Percentiles rank a stretch among this genome's conserved stretches.
Conservation (phyloP, 1,284 basidiomycete genomes). For the Peniophora sp. region DNA sequence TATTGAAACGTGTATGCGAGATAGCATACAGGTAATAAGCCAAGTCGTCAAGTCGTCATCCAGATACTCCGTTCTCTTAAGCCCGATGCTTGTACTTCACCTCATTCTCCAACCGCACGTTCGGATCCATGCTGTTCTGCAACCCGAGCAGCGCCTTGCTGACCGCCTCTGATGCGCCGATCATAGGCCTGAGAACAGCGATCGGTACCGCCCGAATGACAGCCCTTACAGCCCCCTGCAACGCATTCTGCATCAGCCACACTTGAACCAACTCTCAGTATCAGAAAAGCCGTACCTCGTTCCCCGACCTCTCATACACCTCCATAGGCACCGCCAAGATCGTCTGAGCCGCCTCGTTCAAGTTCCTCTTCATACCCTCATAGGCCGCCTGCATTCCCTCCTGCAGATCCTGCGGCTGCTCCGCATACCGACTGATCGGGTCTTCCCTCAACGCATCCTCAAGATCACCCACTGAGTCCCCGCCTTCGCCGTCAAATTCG, state of each 20-base stretch:
- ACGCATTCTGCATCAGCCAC: slow-evolving; percentile 1
- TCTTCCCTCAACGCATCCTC: slow-evolving; percentile 31
- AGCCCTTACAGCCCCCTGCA: slow-evolving; percentile 80
- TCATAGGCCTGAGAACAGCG: slow-evolving; percentile 93
- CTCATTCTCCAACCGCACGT: slow-evolving; percentile 69
- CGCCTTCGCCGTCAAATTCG: slow-evolving; percentile 24
- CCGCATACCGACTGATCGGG: slow-evolving; percentile 80
- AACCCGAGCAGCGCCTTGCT: slow-evolving; percentile 92
- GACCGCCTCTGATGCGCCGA: slow-evolving; percentile 92
- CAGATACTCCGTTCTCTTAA: slow-evolving; percentile 20
- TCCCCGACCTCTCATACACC: slow-evolving; percentile 88
- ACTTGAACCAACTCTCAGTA: background rate
- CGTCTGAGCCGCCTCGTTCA: slow-evolving; percentile 93
- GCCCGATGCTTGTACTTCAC: slow-evolving; percentile 79
- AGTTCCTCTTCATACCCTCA: slow-evolving; percentile 72
- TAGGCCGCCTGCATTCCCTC: slow-evolving; percentile 92
- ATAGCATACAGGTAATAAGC: slow-evolving; percentile 10
- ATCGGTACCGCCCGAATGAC: slow-evolving; percentile 96
- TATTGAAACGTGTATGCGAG: background rate
- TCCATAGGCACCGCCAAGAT: slow-evolving; percentile 99
- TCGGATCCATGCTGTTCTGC: slow-evolving; percentile 83
- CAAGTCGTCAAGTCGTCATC: slow-evolving; percentile 12
- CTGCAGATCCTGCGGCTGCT: slow-evolving; percentile 77
- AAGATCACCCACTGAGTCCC: slow-evolving; percentile 31
- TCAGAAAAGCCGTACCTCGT: slow-evolving; percentile 58